Evolutionary conservation across 352 stramenopile genomes (phyloP).

Genomic region (Phytophthora boehmeriae): DNA sequence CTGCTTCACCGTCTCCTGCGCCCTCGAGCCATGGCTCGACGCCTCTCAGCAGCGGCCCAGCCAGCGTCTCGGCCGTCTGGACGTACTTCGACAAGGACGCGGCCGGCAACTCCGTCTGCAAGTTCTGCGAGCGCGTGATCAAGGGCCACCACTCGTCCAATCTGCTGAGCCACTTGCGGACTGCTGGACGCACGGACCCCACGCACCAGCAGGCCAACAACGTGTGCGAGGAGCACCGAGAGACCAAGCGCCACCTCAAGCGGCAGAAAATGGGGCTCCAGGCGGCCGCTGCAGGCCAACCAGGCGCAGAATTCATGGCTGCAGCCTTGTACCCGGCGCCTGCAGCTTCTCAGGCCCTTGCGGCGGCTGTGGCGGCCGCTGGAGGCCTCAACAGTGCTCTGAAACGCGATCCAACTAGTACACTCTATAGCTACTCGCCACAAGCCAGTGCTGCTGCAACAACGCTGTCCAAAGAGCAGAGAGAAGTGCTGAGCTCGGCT

Average conservation of each 20-base stretch:
- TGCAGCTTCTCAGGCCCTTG: conserved; percentile 39
- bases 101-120: conserved; percentile 80
- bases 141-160: conserved; percentile 89
- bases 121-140: conserved; percentile 86
- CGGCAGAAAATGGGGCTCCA: conserved; percentile 71
- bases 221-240: conserved; percentile 82
- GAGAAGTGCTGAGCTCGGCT: conserved; percentile 20
- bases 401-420: conserved; percentile 27
- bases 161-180: conserved; percentile 79
- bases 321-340: conserved; percentile 49
- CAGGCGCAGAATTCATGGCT: conserved; percentile 42
- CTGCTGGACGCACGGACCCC: conserved; percentile 66
- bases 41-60: conserved; percentile 31
- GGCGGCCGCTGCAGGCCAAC: conserved; percentile 7
- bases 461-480: conserved; percentile 53
- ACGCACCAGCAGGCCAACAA: conserved; percentile 75
- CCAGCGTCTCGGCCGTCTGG: conserved; percentile 83
- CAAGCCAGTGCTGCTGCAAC: conserved; percentile 4
- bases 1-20: conserved; percentile 3
- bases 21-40: conserved; percentile 6
- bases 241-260: conserved; percentile 82
- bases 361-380: conserved; percentile 46
- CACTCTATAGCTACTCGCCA: conserved; percentile 28
- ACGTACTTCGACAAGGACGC: conserved; percentile 84
- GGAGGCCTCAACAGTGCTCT: conserved; percentile 40